These are phyloP conservation scores for Tinospora cordifolia DNA, from an alignment of 164 flowering plant genomes.

Conservation along the genomic window DNA sequence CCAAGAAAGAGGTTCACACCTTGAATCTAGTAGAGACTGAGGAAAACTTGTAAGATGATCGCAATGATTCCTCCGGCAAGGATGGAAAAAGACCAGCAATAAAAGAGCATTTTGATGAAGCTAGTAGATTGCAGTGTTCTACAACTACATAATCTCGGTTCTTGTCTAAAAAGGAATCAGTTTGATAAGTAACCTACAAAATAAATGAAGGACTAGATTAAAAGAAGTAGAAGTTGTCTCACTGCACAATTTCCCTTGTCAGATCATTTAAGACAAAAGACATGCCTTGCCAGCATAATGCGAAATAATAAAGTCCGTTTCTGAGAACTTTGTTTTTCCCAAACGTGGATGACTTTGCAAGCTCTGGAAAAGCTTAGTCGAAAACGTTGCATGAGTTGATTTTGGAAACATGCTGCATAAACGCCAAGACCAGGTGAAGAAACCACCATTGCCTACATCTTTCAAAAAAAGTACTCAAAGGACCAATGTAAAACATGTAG, in stretches of 20 bases:
- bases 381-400: constrained; percentile 84
- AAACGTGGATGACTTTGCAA: constrained; percentile 61
- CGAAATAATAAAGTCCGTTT: constrained; percentile 75
- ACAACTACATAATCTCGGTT: constrained; percentile 91
- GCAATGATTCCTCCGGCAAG: constrained; percentile 65
- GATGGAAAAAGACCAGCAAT: constrained; percentile 78
- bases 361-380: constrained; percentile 78
- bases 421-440: neutral
- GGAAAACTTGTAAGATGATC: constrained; percentile 95
- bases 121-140: constrained; percentile 79
- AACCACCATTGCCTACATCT: no score
- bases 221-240: neutral
- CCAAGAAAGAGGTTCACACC: constrained; percentile 31
- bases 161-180: constrained; percentile 81
- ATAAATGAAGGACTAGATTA: neutral
- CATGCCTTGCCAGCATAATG: constrained; percentile 99
- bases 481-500: neutral
- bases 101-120: constrained; percentile 79
- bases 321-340: constrained; percentile 79
- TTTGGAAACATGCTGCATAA: constrained; percentile 95
- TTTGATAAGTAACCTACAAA: constrained; percentile 82
- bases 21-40: constrained; percentile 91
- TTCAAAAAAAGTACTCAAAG: neutral
- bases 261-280: neutral
- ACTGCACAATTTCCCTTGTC: neutral